Evolutionary conservation across 768 basidiomycete species (phyloP), one percentile per base, ranked within the genome.

Genomic region (Zangia roseola): DNA sequence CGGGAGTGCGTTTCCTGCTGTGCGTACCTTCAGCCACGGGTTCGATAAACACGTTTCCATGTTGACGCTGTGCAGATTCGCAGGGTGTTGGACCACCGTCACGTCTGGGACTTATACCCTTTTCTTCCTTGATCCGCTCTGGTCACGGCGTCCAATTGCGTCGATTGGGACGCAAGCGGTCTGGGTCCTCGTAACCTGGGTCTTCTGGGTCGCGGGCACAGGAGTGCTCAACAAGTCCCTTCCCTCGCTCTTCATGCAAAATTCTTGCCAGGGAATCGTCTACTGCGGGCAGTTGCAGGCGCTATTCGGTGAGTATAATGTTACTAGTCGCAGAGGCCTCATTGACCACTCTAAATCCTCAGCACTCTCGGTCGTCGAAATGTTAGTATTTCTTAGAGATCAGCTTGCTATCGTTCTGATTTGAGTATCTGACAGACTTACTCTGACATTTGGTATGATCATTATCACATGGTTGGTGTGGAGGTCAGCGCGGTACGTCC

Each of bases 81-180:
- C 74, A 16, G 74, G 81, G 3, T 80, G 75, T 56, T 86, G 84
- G 84, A 84, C 84, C 23, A 64, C 74, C 4, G 50, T 79, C 6
- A 83, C 78, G 16, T 74, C 79, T 10, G 76, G 75, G 23, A 68
- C 65, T 19, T 80, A 78, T 47, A 75, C 77, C n/a, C 62, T 83
- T 34, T 72, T 84, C 31, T 82, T 84, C 61, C 65, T 84, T 6
- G 82, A 85, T 57, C 82, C 82, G 1, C 64, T 67, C 14, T 82
- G 78, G 75, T 78, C 80, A 17, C 75, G 67, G 49, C 74, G 76
- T 47, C 72, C 78, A 4, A 52, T 82, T 14, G 71, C 77, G 10
- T 84, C 83, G 12, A 66, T 84, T 33, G 82, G 82, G 8, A 71
- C 80, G 0, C 84, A 85, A 56, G 73, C 72, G 12, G 65, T 83